These are phyloP conservation scores for Multifurca ochricompacta DNA, from an alignment of 768 basidiomycete genomes.

Conservation along the genomic window DNA sequence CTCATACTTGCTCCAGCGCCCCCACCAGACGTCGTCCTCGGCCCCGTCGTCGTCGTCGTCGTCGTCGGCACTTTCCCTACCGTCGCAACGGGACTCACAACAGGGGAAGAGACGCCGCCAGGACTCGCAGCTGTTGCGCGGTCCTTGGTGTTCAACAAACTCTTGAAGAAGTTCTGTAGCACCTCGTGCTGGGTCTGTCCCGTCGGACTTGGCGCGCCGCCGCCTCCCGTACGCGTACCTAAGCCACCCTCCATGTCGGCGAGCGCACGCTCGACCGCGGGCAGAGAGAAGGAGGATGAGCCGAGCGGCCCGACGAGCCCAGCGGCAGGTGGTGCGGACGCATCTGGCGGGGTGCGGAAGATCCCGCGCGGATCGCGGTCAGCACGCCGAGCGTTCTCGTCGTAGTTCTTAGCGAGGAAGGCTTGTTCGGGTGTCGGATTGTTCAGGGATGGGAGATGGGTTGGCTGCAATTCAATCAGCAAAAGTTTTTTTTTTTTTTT, in stretches of 20 bases:
- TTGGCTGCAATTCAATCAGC: slow-evolving; percentile 36
- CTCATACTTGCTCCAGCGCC: neutral
- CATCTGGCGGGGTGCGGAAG: slow-evolving; percentile 72
- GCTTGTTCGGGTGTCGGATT: slow-evolving; percentile 81
- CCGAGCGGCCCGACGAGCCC: slow-evolving; percentile 93
- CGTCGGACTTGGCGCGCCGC: slow-evolving; percentile 35
- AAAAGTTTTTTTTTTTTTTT: neutral
- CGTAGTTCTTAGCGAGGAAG: slow-evolving; percentile 87
- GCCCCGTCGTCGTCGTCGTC: slow-evolving; percentile 4
- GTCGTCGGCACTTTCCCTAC: slow-evolving; percentile 6
- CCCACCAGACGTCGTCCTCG: neutral
- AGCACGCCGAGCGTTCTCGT: slow-evolving; percentile 83
- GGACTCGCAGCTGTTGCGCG: slow-evolving; percentile 35
- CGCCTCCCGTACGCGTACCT: slow-evolving; percentile 16
- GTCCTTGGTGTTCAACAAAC: slow-evolving; percentile 64
- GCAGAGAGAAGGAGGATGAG: slow-evolving; percentile 76
- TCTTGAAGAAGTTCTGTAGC: slow-evolving; percentile 83
- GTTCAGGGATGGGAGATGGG: slow-evolving; percentile 67
- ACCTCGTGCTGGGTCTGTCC: slow-evolving; percentile 73
- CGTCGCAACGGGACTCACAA: slow-evolving; percentile 27
- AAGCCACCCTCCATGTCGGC: slow-evolving; percentile 74
- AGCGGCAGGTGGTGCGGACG: slow-evolving; percentile 42
- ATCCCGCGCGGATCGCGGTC: slow-evolving; percentile 84
- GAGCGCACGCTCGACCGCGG: slow-evolving; percentile 81
- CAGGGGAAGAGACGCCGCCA: slow-evolving; percentile 30